Evolutionary conservation across 1,284 basidiomycete genomes (phyloP).

Genomic region (Leccinum idahoense): DNA sequence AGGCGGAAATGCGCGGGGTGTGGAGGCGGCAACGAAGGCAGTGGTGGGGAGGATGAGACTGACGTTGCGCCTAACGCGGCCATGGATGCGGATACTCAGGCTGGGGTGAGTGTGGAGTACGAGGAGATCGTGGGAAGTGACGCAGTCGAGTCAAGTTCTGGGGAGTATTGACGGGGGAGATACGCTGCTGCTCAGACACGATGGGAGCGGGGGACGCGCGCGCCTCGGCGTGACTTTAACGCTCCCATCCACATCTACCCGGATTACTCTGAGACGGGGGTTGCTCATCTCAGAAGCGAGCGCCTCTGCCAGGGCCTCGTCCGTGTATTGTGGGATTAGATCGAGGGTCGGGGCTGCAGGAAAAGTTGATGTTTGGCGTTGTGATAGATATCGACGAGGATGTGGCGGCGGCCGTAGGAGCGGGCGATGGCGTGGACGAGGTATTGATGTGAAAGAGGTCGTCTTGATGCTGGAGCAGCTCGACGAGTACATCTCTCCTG

Average conservation of each 20-base stretch:
- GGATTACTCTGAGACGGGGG: slow-evolving; percentile 5
- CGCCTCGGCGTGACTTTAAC: slow-evolving; percentile 15
- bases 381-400: background rate
- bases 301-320: slow-evolving; percentile 19
- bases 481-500: slow-evolving; percentile 50
- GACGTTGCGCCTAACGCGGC: background rate
- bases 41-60: background rate
- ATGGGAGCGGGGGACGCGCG: slow-evolving; percentile 13
- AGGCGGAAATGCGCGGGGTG: slow-evolving; percentile 23
- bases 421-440: background rate
- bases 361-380: background rate
- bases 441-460: slow-evolving; percentile 49
- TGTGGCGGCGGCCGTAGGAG: no score
- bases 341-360: background rate
- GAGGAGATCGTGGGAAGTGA: slow-evolving; percentile 11
- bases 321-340: slow-evolving; percentile 2
- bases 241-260: slow-evolving; percentile 8
- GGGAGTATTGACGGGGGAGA: slow-evolving; percentile 21
- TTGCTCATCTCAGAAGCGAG: slow-evolving; percentile 18
- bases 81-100: background rate
- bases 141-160: slow-evolving; percentile 4
- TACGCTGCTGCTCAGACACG: slow-evolving; percentile 16
- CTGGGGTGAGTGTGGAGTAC: background rate
- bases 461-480: slow-evolving; percentile 54
- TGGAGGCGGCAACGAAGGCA: background rate